These are phyloP conservation scores for Iberis amara DNA, from an alignment of 441 rosid species.

Conservation along the genomic window DNA sequence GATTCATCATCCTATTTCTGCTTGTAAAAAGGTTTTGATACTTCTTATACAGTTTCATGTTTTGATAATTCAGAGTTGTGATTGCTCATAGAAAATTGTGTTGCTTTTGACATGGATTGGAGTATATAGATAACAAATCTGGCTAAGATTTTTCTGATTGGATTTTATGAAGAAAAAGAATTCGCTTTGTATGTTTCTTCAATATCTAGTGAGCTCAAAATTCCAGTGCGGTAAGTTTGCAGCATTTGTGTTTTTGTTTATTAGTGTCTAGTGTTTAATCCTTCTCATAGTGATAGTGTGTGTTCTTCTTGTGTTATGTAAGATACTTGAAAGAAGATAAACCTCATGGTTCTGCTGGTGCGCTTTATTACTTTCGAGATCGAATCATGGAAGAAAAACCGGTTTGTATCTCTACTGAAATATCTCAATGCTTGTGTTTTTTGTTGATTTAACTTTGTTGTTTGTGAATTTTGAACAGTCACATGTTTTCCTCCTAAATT, in stretches of 20 bases:
- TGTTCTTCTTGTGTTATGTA: constrained; percentile 7
- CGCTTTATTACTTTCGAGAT: constrained; percentile 70
- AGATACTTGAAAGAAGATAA: constrained; percentile 88
- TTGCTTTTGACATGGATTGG: not conserved
- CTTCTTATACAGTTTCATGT: not conserved
- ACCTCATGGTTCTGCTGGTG: constrained; percentile 96
- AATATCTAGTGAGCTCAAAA: constrained; percentile 70
- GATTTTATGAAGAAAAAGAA: constrained; percentile 82
- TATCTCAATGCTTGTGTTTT: not conserved
- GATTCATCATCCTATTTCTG: constrained; percentile 93
- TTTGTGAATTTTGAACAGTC: constrained; percentile 42
- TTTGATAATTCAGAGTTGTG: too few species aligned
- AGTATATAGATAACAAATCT: constrained; percentile 71
- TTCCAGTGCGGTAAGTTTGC: constrained; percentile 63
- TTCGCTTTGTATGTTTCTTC: constrained; percentile 78
- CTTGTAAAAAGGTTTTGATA: constrained; percentile 69
- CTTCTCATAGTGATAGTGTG: constrained; percentile 14
- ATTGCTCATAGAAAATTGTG: not conserved
- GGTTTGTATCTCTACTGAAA: constrained; percentile 39
- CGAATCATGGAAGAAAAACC: constrained; percentile 77
- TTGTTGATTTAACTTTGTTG: too few species aligned
- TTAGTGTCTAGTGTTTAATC: constrained; percentile 9
- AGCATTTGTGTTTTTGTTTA: constrained; percentile 6
- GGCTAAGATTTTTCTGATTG: constrained; percentile 69
- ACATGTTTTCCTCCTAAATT: constrained; percentile 67